Conservation (phyloP, 2,329 filamentous ascomycete species). For the Emergomyces orientalis region DNA sequence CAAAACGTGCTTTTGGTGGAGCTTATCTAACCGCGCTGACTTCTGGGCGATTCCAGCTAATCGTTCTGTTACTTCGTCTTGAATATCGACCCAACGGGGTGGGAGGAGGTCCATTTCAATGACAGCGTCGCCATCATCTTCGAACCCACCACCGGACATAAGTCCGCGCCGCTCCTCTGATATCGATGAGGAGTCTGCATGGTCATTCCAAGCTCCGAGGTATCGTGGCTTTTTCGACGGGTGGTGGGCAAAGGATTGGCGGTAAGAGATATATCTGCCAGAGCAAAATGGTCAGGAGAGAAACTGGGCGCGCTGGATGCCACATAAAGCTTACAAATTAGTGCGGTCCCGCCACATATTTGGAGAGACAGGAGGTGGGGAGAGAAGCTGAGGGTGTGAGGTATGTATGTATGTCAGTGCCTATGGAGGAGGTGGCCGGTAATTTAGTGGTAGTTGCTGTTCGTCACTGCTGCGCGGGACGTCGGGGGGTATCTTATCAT, state of each 20-base stretch:
- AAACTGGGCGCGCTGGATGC: slow-evolving; percentile 8
- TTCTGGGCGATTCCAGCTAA: slow-evolving; percentile 72
- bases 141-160: slow-evolving; percentile 62
- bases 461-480: slow-evolving; percentile 5
- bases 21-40: slow-evolving; percentile 73
- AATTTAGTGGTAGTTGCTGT: background rate
- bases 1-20: slow-evolving; percentile 94
- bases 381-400: background rate
- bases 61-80: slow-evolving; percentile 82
- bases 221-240: slow-evolving; percentile 75
- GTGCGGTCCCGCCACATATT: slow-evolving; percentile 98
- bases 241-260: slow-evolving; percentile 94
- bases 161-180: slow-evolving; percentile 69
- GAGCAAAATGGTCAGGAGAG: slow-evolving; percentile 15
- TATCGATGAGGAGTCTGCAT: slow-evolving; percentile 50
- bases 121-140: slow-evolving; percentile 73
- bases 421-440: background rate
- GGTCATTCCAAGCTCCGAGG: slow-evolving; percentile 49
- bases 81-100: slow-evolving; percentile 89
- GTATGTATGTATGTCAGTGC: background rate
- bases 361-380: slow-evolving; percentile 19
- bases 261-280: slow-evolving; percentile 89
- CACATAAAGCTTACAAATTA: slow-evolving; percentile 63
- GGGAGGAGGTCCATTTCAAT: slow-evolving; percentile 98
- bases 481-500: slow-evolving; percentile 7